phyloP scores from a whole-genome alignment of 1,139 yeast species.

The Candida tetrigidarum region DNA sequence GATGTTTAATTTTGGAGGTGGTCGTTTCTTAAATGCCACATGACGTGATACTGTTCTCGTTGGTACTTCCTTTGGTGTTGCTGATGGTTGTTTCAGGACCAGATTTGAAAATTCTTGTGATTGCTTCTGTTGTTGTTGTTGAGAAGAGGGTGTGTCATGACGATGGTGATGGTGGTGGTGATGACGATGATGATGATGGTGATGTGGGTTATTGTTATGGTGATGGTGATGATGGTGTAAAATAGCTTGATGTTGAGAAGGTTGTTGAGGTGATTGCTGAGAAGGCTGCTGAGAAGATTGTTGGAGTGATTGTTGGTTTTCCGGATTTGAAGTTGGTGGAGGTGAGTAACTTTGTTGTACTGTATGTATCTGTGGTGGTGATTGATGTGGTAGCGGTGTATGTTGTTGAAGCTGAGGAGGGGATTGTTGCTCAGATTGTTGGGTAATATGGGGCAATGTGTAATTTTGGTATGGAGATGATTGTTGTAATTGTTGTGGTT shows the following conservation, averaged over 20 bases:
- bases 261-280: conserved; percentile 4
- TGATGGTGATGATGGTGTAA: conserved; percentile 8
- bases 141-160: background rate
- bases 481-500: conserved; percentile 2
- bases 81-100: conserved; percentile 18
- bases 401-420: background rate
- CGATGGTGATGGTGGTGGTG: conserved; percentile 12
- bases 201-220: conserved; percentile 8
- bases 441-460: conserved; percentile 5
- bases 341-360: conserved; percentile 3
- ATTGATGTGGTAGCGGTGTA: no score
- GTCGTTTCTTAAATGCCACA: conserved; percentile 9
- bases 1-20: conserved; percentile 39
- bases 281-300: conserved; percentile 4
- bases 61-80: conserved; percentile 5
- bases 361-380: background rate
- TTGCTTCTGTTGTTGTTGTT: background rate
- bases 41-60: background rate
- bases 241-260: conserved; percentile 3
- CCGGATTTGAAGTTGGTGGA: conserved; percentile 1
- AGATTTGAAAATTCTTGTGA: no score
- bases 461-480: background rate
- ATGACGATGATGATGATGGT: conserved; percentile 12
- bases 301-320: conserved; percentile 1
- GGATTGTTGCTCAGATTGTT: background rate